These are phyloP conservation scores for Trichophaea hybrida DNA, from an alignment of 2,329 filamentous ascomycete species.

Conservation along the genomic window DNA sequence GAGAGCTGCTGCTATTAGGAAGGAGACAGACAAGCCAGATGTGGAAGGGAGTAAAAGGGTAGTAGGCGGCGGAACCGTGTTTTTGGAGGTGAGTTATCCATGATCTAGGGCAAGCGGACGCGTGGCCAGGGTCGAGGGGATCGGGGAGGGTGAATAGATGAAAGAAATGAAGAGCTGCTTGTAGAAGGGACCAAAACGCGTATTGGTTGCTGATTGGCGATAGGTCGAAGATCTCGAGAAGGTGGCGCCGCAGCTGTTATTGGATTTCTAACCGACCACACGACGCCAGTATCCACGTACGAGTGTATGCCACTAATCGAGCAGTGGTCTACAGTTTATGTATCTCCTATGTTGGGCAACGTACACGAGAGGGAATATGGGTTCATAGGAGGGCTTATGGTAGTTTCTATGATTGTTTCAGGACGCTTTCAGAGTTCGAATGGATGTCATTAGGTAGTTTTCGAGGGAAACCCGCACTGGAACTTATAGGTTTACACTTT, in stretches of 20 bases:
- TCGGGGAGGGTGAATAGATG: not conserved
- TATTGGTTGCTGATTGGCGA: not conserved
- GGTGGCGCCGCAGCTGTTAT: slow-evolving; percentile 18
- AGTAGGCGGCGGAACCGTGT: slow-evolving; percentile 1
- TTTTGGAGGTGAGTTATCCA: slow-evolving; percentile 13
- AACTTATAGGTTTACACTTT: no score
- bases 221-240: slow-evolving; percentile 24
- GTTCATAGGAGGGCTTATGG: no score
- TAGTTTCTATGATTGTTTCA: no score
- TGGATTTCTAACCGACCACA: slow-evolving; percentile 17
- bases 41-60: slow-evolving; percentile 7
- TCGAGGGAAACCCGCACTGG: no score
- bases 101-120: not conserved
- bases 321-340: no score
- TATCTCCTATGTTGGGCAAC: no score
- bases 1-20: slow-evolving; percentile 17
- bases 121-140: not conserved
- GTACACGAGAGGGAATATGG: no score
- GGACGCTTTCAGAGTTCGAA: no score
- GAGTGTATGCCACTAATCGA: no score
- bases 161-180: not conserved
- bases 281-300: no score
- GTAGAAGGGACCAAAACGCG: no score
- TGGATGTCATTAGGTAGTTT: no score
- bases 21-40: slow-evolving; percentile 6